These are phyloP conservation scores for Aurifilum marmelostoma DNA, from an alignment of 2,329 filamentous ascomycete species.

Conservation along the genomic window DNA sequence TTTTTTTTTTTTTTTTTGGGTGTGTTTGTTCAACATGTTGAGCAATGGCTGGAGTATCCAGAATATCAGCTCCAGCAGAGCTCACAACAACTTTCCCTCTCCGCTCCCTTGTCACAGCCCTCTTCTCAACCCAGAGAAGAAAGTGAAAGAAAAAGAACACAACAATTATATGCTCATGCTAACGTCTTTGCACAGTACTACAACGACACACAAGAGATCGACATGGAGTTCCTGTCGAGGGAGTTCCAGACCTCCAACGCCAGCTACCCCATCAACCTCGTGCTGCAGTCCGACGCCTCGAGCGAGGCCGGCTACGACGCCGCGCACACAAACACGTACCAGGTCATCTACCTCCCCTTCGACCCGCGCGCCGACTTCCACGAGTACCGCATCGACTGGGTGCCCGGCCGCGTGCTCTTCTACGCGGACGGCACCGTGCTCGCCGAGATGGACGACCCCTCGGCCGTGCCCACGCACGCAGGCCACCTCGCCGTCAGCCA, in stretches of 20 bases:
- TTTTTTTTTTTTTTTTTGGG: no score
- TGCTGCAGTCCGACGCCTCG: conserved; percentile 70
- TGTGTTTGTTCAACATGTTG: no score
- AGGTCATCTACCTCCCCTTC: conserved; percentile 64
- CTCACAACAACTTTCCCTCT: background rate
- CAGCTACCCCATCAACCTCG: conserved; percentile 69
- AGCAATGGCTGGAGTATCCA: no score
- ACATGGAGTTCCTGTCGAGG: conserved; percentile 76
- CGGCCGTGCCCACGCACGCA: conserved; percentile 59
- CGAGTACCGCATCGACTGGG: conserved; percentile 80
- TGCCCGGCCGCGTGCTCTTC: conserved; percentile 64
- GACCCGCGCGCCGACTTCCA: conserved; percentile 68
- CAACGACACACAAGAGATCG: conserved; percentile 80
- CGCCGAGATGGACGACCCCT: conserved; percentile 55
- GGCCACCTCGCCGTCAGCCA: conserved; percentile 75
- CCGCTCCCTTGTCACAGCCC: background rate
- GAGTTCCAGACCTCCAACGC: conserved; percentile 58
- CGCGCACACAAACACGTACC: conserved; percentile 59
- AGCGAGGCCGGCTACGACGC: conserved; percentile 65
- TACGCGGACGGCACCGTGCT: conserved; percentile 67
- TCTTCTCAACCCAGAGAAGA: no score
- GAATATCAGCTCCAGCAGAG: background rate
- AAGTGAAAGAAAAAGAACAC: background rate
- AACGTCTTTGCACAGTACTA: conserved; percentile 58
- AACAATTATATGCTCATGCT: conserved; percentile 13